phyloP scores from a whole-genome alignment of 805 yeast species.

The Ogataea populi-albae region DNA sequence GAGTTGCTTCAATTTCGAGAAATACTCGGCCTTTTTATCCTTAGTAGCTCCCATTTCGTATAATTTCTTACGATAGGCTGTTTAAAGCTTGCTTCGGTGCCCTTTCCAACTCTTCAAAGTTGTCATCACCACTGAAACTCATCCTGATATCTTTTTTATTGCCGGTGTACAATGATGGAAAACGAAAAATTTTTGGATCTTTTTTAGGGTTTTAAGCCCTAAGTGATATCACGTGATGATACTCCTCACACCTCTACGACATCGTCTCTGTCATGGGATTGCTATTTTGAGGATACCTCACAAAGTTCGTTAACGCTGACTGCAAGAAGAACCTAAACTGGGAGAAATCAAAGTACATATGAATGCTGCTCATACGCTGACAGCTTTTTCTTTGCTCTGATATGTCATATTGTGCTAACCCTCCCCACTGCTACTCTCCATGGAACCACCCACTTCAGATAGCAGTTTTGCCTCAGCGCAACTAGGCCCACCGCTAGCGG shows the following conservation, averaged over 20 bases:
- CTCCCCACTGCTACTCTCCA: too few species aligned
- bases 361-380: too few species aligned
- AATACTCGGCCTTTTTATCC: conserved; percentile 95
- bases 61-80: conserved; percentile 72
- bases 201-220: conserved; percentile 7
- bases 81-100: conserved; percentile 62
- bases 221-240: conserved; percentile 8
- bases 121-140: background rate
- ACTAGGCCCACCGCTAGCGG: too few species aligned
- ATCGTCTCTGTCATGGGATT: conserved; percentile 4
- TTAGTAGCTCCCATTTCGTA: conserved; percentile 99
- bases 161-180: background rate
- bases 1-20: conserved; percentile 90
- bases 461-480: too few species aligned
- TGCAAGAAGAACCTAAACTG: too few species aligned
- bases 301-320: too few species aligned
- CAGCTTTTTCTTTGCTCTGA: too few species aligned
- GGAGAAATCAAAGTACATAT: too few species aligned
- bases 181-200: conserved; percentile 5
- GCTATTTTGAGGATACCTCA: too few species aligned
- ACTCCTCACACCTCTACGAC: background rate
- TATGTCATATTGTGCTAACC: too few species aligned
- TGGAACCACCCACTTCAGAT: too few species aligned
- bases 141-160: conserved; percentile 3
- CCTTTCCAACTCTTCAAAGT: background rate